Base-by-base conservation (phyloP, 2,329 filamentous ascomycete species). In the Colletotrichum tropicicola region DNA sequence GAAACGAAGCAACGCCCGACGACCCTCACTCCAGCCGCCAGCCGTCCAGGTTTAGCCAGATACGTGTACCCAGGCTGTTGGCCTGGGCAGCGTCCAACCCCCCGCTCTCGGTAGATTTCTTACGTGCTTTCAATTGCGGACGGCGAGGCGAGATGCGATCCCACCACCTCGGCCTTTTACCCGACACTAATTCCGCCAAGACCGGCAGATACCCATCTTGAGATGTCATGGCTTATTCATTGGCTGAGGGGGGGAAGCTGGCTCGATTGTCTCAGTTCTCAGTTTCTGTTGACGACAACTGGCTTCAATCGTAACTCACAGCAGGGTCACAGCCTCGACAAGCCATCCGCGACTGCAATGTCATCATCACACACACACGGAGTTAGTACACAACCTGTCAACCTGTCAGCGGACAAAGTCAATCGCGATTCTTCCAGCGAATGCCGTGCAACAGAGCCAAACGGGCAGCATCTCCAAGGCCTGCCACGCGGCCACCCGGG, bases 101-200 rank as follows among this genome's bases (percentile, higher is more conserved):
- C 62, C 61, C 49, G 57, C 62, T 23, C 49, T 56, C 57, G 57
- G 44, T 32, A 56, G 13, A 39, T 55, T 61, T 15, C 17, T 41
- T 37, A 13, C 23, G 44, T 51, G 49, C 23, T 44, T 23, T 28
- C 21, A 13, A 13, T 51, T 25, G 43, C 15, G 12, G 41, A 37
- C 23, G 25, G 12, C 43, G 13, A 28, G 21, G 37, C 37, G 27
- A 39, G 54, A 39, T 61, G 17, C 17, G 35, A 56, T 61, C 28
- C 37, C 43, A 39, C 51, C 28, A 37, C 32, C 10, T 56, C 57
- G 62, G 49, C 49, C 37, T 62, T 65, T 56, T 56, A 49, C 30
- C 62, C 62, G 57, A 51, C 51, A 48, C 37, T 37, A 45, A 56
- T 7, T 25, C 17, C 44, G 37, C 44, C 57, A 39, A 51, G 37